phyloP scores from a whole-genome alignment of 192 early-diverging fungal genomes.

The Coemansia sp. region DNA sequence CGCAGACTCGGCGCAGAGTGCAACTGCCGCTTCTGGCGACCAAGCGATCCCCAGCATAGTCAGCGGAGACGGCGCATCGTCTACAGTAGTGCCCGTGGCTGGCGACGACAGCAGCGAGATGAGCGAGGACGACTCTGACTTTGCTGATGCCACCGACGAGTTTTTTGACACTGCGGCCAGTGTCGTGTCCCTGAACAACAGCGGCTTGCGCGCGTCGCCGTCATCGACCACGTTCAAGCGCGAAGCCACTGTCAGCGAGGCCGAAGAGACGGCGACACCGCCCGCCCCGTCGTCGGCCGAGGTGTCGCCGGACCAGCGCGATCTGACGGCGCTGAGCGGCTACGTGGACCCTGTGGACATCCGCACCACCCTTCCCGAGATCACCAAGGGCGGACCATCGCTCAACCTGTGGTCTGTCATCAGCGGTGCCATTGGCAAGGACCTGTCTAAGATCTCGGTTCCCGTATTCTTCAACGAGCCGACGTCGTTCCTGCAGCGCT shows the following conservation, averaged over 20 bases:
- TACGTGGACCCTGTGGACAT: slow-evolving; percentile 19
- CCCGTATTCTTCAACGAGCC: slow-evolving; percentile 92
- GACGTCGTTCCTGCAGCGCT: slow-evolving; percentile 78
- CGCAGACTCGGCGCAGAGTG: too few species aligned
- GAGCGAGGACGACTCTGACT: slow-evolving; percentile 32
- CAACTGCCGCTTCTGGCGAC: slow-evolving; percentile 1
- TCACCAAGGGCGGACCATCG: slow-evolving; percentile 54
- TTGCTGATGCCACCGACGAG: slow-evolving; percentile 55
- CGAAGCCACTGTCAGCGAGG: neutral
- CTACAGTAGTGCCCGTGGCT: too few species aligned
- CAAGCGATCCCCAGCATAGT: neutral
- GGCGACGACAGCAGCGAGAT: neutral
- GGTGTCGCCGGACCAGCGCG: neutral
- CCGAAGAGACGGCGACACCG: too few species aligned
- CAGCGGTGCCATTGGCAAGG: slow-evolving; percentile 83
- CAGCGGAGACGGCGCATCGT: neutral
- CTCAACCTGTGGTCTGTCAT: slow-evolving; percentile 83
- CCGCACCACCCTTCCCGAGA: slow-evolving; percentile 52
- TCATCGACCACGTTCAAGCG: slow-evolving; percentile 2
- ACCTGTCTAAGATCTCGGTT: slow-evolving; percentile 76
- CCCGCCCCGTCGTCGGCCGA: neutral
- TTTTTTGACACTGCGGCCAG: slow-evolving; percentile 64
- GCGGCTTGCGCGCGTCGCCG: slow-evolving; percentile 7
- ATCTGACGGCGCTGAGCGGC: slow-evolving; percentile 42
- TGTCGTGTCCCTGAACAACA: slow-evolving; percentile 19